Percentiles rank a stretch among this genome's conserved stretches.
These are phyloP conservation scores for Trichoderma atrobrunneum DNA, from an alignment of 2,329 filamentous ascomycete species.

Conservation along the genomic window DNA sequence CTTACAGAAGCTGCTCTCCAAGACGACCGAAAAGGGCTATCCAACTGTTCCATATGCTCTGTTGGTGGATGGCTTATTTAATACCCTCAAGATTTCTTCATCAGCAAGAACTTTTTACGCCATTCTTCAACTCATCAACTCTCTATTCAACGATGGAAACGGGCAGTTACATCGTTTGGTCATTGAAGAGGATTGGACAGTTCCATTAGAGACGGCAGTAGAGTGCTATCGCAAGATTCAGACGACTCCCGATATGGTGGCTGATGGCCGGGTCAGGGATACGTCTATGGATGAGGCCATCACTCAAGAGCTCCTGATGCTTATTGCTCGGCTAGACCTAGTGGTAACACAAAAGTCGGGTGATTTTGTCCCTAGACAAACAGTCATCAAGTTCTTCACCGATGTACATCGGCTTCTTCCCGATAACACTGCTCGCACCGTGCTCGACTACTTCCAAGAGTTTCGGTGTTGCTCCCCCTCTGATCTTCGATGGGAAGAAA, in stretches of 20 bases:
- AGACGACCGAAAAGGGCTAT: slow-evolving; percentile 58
- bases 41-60: slow-evolving; percentile 58
- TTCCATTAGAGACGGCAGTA: slow-evolving; percentile 57
- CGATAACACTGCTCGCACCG: slow-evolving; percentile 60
- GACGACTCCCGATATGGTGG: slow-evolving; percentile 27
- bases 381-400: slow-evolving; percentile 65
- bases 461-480: slow-evolving; percentile 71
- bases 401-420: slow-evolving; percentile 60
- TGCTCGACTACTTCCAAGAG: slow-evolving; percentile 66
- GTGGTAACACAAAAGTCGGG: slow-evolving; percentile 43
- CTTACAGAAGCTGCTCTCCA: slow-evolving; percentile 60
- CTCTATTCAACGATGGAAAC: slow-evolving; percentile 52
- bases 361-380: slow-evolving; percentile 62
- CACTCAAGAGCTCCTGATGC: slow-evolving; percentile 41
- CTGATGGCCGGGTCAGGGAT: slow-evolving; percentile 26
- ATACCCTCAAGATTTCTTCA: slow-evolving; percentile 44
- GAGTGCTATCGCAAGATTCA: slow-evolving; percentile 46
- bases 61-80: slow-evolving; percentile 56
- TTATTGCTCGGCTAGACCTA: slow-evolving; percentile 50
- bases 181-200: slow-evolving; percentile 64
- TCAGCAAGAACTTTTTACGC: slow-evolving; percentile 46
- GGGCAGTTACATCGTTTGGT: slow-evolving; percentile 55
- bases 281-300: slow-evolving; percentile 38
- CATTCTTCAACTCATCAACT: slow-evolving; percentile 53
- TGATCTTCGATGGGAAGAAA: slow-evolving; percentile 64